These are phyloP conservation scores for Artemisia argyi DNA, from an alignment of 129 eudicot genomes.

Conservation along the genomic window DNA sequence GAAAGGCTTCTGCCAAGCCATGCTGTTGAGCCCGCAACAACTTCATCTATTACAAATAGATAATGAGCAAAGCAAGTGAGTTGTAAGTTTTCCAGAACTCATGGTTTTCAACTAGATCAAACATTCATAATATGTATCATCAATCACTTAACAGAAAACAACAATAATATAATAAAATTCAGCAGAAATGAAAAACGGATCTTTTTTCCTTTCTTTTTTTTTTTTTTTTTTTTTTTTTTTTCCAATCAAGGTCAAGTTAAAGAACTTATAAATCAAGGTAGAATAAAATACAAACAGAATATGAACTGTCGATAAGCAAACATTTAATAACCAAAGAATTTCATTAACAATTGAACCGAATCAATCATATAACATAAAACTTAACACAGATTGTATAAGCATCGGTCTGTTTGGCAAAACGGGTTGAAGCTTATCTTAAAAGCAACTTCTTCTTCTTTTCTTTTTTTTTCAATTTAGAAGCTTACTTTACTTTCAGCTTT, in stretches of 20 bases:
- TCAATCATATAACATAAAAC: not conserved
- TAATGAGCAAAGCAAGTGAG: constrained; percentile 21
- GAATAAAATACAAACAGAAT: not conserved
- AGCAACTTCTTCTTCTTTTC: too few relatives aligned
- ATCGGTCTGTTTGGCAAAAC: not conserved
- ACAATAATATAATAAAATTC: not conserved
- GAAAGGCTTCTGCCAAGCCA: constrained; percentile 99
- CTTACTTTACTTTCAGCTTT: too few relatives aligned
- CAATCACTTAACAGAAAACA: constrained; percentile 8
- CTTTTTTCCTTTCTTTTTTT: not conserved
- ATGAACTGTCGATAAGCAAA: constrained; percentile 4
- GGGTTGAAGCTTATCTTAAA: too few relatives aligned
- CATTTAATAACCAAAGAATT: not conserved
- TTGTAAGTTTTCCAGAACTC: not conserved
- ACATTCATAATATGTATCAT: constrained; percentile 18
- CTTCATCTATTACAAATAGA: constrained; percentile 67
- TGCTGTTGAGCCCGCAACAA: constrained; percentile 97
- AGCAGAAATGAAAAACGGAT: not conserved
- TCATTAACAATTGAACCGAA: not conserved
- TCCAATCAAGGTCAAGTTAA: constrained; percentile 11
- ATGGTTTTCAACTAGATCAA: constrained; percentile 3
- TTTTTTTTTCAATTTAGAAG: too few relatives aligned
- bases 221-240: not conserved
- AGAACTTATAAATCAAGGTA: constrained; percentile 10
- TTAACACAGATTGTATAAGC: not conserved